Percentiles rank a stretch among this genome's conserved stretches.
Conservation (phyloP, 208 protist genomes). For the Wallacemonas collosoma region DNA sequence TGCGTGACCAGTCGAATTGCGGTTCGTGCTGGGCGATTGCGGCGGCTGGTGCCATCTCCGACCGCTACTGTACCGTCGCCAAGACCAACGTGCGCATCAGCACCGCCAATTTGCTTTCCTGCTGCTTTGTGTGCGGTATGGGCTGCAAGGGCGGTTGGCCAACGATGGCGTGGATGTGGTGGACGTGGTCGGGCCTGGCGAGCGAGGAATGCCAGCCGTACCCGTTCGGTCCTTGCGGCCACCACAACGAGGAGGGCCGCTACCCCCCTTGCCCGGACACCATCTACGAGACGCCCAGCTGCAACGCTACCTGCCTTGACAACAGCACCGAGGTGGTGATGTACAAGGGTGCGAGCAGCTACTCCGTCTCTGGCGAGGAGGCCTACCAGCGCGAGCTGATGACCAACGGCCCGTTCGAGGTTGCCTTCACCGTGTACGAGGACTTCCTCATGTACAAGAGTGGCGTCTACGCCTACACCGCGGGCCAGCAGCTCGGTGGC, state of each 20-base stretch:
- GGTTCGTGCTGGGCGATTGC: conserved; percentile 93
- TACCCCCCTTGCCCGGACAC: conserved; percentile 67
- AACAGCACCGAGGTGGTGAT: conserved; percentile 27
- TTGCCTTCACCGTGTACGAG: conserved; percentile 87
- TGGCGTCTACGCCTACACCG: conserved; percentile 89
- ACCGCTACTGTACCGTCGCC: conserved; percentile 88
- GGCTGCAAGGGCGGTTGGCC: conserved; percentile 88
- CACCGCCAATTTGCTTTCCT: conserved; percentile 76
- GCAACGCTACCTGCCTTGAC: conserved; percentile 65
- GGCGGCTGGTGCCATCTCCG: conserved; percentile 79
- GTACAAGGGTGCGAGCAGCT: conserved; percentile 59
- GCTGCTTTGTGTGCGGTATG: conserved; percentile 76
- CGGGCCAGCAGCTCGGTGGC: conserved; percentile 63
- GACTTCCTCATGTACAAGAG: conserved; percentile 91
- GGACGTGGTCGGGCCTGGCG: conserved; percentile 57
- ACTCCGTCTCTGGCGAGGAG: conserved; percentile 54
- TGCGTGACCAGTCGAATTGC: conserved; percentile 90
- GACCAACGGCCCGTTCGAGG: conserved; percentile 87
- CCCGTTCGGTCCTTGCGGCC: conserved; percentile 70
- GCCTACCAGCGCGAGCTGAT: conserved; percentile 85
- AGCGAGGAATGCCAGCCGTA: conserved; percentile 85
- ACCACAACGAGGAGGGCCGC: conserved; percentile 59
- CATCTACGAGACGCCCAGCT: conserved; percentile 77
- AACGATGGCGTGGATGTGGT: conserved; percentile 71
- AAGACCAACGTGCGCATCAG: conserved; percentile 64